Evolutionary conservation across 2,329 filamentous ascomycete species (phyloP), one percentile per base, ranked within the genome.

Genomic region (Trichophyton schoenleinii): DNA sequence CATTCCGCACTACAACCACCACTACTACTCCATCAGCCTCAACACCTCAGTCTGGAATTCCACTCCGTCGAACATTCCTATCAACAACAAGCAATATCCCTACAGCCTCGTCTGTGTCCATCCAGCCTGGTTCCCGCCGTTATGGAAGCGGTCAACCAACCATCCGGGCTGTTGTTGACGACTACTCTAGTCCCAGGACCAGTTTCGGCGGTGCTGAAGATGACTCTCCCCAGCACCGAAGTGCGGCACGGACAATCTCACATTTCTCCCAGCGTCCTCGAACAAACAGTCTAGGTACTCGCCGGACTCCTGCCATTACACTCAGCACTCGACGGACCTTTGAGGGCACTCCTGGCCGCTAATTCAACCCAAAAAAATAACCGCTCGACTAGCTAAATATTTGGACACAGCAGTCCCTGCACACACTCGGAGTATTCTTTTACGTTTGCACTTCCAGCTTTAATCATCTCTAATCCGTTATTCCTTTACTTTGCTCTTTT

Each of bases 101-200:
- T 3, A 67, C 73, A 18, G 69, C 72, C n/a, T 66, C 71, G 4
- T 69, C 72, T 59, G 66, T 72, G 20, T 75, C 73, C 60, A 74
- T 76, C 46, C 74, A 75, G 62, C 73, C 74, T 1, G 74, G 74
- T 20, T 76, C 72, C 22, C 74, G 73, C 31, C 69, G 74, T 22
- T 76, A 76, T 59, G 57, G 59, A 4, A 57, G 61, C 13, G 52
- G 44, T 15, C 72, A 9, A 68, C 63, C 61, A 74, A 73, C 62
- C 63, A 38, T 42, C 31, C 49, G 52, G 5, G 46, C 25, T 34
- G 38, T 57, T 42, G 28, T 42, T 48, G 42, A 61, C 49, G 55
- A 64, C 60, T 55, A 55, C n/a, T 13, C 25, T 18, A 15, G 46
- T 25, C 20, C 46, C 20, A 28, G 46, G 7, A 13, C 41, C 15